Conservation (phyloP, 345 rosid genomes). For the Anacardium occidentale region DNA sequence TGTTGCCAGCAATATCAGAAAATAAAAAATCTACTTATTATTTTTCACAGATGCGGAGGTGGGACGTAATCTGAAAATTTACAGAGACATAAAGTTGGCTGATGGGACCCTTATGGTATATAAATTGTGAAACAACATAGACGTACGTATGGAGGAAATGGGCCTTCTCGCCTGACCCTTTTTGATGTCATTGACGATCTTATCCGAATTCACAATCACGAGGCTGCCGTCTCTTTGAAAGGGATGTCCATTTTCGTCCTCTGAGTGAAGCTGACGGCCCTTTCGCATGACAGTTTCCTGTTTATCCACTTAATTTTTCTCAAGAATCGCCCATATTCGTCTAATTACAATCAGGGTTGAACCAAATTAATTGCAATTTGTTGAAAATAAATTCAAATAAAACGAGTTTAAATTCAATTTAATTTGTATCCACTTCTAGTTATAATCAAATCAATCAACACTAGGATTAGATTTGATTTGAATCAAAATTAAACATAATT, state of each 20-base stretch:
- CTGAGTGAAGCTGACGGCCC: background rate
- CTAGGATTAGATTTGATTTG: too few relatives aligned
- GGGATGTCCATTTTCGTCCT: background rate
- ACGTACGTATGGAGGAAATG: background rate
- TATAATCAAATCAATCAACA: too few relatives aligned
- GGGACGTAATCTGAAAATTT: background rate
- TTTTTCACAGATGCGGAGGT: background rate
- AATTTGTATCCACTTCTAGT: too few relatives aligned
- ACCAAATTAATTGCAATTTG: too few relatives aligned
- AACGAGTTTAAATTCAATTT: too few relatives aligned
- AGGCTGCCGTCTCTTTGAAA: conserved; percentile 11
- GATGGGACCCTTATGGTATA: background rate
- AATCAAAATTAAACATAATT: too few relatives aligned
- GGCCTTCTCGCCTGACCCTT: conserved; percentile 5
- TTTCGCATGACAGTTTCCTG: background rate
- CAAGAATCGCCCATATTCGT: background rate
- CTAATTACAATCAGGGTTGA: too few relatives aligned
- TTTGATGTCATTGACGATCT: background rate
- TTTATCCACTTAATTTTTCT: background rate
- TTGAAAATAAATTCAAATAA: too few relatives aligned
- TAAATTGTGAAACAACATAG: background rate
- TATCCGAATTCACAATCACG: conserved; percentile 22
- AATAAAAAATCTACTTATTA: too few relatives aligned
- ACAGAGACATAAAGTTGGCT: background rate
- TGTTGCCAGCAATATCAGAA: too few relatives aligned